A percentile compares a stretch with the other conserved stretches of the same genome.
Conservation (phyloP, 2,329 filamentous ascomycete species). For the Cladophialophora bantiana region DNA sequence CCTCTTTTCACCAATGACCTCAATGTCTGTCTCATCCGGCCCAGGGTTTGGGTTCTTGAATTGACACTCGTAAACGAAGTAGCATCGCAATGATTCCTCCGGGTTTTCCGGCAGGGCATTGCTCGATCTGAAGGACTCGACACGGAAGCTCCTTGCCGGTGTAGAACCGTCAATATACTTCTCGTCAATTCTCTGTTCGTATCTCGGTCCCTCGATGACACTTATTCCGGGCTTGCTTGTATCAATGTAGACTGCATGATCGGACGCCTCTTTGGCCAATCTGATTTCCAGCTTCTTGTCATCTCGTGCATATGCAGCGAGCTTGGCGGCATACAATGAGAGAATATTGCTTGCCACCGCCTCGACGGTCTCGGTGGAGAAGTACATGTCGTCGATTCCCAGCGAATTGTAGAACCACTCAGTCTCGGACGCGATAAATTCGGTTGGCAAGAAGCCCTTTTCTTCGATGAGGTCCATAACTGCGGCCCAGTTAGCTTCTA, state of each 20-base stretch:
- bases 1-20: slow-evolving; percentile 88
- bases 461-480: slow-evolving; percentile 81
- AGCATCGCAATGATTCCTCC: slow-evolving; percentile 88
- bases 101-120: slow-evolving; percentile 76
- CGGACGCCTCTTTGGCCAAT: slow-evolving; percentile 90
- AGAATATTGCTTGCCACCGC: slow-evolving; percentile 94
- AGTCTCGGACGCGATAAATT: slow-evolving; percentile 84
- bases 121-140: slow-evolving; percentile 95
- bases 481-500: slow-evolving; percentile 48
- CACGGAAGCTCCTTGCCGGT: slow-evolving; percentile 78
- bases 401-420: slow-evolving; percentile 98
- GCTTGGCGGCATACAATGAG: slow-evolving; percentile 94
- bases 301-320: slow-evolving; percentile 89
- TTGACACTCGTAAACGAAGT: slow-evolving; percentile 97
- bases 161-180: slow-evolving; percentile 89
- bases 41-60: slow-evolving; percentile 78
- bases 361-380: slow-evolving; percentile 84
- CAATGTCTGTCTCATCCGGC: slow-evolving; percentile 83
- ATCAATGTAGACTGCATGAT: slow-evolving; percentile 98
- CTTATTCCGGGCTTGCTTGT: slow-evolving; percentile 89
- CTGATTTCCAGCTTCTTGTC: slow-evolving; percentile 95
- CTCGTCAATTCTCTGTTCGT: slow-evolving; percentile 90
- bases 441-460: slow-evolving; percentile 83
- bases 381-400: slow-evolving; percentile 98
- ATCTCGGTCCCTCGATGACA: slow-evolving; percentile 78